phyloP scores from a whole-genome alignment of 2,329 filamentous ascomycete genomes.

The Beauveria medogensis region DNA sequence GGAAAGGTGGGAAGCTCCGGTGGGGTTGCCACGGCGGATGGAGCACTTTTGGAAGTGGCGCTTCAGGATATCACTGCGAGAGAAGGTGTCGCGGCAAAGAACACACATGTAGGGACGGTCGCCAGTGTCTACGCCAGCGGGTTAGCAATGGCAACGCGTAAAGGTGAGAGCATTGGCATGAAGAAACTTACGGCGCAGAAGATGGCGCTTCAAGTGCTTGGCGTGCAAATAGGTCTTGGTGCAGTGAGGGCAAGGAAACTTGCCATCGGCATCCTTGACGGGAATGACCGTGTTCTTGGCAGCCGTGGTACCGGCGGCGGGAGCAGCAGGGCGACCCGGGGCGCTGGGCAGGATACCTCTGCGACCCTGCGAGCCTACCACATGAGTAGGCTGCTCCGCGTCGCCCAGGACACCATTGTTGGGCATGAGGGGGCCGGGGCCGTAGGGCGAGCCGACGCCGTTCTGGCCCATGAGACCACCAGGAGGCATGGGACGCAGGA shows the following conservation, averaged over 20 bases:
- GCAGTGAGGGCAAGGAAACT: constrained; percentile 96
- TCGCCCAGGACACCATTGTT: constrained; percentile 48
- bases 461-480: constrained; percentile 54
- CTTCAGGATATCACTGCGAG: constrained; percentile 94
- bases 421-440: constrained; percentile 48
- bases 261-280: constrained; percentile 92
- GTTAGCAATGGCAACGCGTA: constrained; percentile 2
- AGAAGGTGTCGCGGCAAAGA: constrained; percentile 95
- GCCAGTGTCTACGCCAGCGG: constrained; percentile 64
- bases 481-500: constrained; percentile 63
- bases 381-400: constrained; percentile 69
- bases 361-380: constrained; percentile 89
- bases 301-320: constrained; percentile 57
- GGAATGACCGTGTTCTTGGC: constrained; percentile 78
- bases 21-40: constrained; percentile 89
- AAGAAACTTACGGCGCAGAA: constrained; percentile 77
- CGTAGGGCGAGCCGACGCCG: constrained; percentile 52
- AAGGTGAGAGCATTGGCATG: constrained; percentile 15
- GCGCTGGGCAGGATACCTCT: constrained; percentile 87
- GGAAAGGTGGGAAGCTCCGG: constrained; percentile 86
- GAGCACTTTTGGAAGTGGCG: constrained; percentile 99
- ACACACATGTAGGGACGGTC: constrained; percentile 98
- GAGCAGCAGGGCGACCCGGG: constrained; percentile 73
- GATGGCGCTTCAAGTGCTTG: constrained; percentile 94
- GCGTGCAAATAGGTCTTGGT: constrained; percentile 97